Evolutionary conservation across 306 rosid genomes (phyloP).

Genomic region (Castanospermum australe): DNA sequence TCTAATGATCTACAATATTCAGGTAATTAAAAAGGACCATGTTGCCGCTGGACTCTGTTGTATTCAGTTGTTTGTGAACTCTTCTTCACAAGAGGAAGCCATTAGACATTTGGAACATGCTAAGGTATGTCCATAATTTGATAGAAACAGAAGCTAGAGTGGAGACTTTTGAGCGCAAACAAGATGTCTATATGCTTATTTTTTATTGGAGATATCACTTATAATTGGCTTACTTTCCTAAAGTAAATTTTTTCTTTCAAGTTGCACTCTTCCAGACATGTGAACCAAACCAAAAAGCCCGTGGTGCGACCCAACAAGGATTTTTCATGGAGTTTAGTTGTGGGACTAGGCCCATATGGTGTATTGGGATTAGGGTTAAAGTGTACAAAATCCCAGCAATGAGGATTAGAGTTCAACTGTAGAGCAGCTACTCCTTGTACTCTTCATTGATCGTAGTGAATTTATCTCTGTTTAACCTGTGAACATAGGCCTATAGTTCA

Average conservation of each 20-base stretch:
- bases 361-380: no score
- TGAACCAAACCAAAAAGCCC: no score
- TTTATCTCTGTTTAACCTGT: no score
- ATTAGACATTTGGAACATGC: constrained; percentile 90
- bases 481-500: no score
- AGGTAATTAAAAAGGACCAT: constrained; percentile 93
- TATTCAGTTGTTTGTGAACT: constrained; percentile 92
- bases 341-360: no score
- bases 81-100: constrained; percentile 89
- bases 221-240: background rate
- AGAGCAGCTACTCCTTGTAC: no score
- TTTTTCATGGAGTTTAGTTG: no score
- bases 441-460: no score
- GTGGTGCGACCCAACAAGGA: no score
- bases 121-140: constrained; percentile 58
- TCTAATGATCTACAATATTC: constrained; percentile 23
- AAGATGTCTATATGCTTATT: background rate
- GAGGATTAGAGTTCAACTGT: no score
- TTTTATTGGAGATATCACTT: background rate
- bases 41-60: constrained; percentile 98
- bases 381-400: no score
- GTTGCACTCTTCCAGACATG: constrained; percentile 7
- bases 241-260: background rate
- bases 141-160: background rate
- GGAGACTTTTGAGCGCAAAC: background rate